Percentiles rank a stretch among this genome's conserved stretches.
These are phyloP conservation scores for Amanita rubescens DNA, from an alignment of 768 basidiomycete genomes.

Conservation along the genomic window DNA sequence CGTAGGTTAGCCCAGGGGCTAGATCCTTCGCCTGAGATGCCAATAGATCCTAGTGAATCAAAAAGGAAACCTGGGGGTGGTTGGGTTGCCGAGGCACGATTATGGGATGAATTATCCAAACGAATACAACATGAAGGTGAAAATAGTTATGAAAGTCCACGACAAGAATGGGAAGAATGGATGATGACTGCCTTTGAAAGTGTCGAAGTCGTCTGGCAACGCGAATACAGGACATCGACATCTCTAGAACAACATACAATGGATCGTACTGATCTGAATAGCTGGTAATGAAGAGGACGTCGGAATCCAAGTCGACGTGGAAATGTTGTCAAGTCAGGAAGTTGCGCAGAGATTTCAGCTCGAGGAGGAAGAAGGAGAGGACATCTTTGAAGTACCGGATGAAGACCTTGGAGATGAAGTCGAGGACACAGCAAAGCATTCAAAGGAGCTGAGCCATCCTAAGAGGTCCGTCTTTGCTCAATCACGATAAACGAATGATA, in stretches of 20 bases:
- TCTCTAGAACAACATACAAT: constrained; percentile 20
- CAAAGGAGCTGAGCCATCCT: too few relatives aligned
- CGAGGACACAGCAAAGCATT: neutral
- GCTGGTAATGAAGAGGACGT: constrained; percentile 16
- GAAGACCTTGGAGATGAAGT: constrained; percentile 9
- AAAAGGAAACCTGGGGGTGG: constrained; percentile 48
- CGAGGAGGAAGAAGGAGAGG: constrained; percentile 17
- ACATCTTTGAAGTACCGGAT: constrained; percentile 2
- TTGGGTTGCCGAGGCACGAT: constrained; percentile 68
- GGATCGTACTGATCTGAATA: neutral
- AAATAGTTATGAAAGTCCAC: constrained; percentile 11
- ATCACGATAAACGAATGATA: neutral
- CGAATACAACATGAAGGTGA: constrained; percentile 46
- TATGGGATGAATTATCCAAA: constrained; percentile 65
- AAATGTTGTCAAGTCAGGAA: constrained; percentile 47
- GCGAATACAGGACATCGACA: constrained; percentile 49
- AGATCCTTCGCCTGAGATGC: constrained; percentile 64
- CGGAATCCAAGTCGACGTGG: constrained; percentile 35
- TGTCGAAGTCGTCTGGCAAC: constrained; percentile 79
- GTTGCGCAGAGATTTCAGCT: constrained; percentile 24
- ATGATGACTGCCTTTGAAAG: constrained; percentile 90
- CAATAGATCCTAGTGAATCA: constrained; percentile 59
- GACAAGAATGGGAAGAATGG: constrained; percentile 56
- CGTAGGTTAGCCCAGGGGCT: constrained; percentile 63
- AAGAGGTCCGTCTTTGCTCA: neutral